Base-by-base conservation (phyloP, 1,139 yeast genomes). In the Saccharomyces uvarum region DNA sequence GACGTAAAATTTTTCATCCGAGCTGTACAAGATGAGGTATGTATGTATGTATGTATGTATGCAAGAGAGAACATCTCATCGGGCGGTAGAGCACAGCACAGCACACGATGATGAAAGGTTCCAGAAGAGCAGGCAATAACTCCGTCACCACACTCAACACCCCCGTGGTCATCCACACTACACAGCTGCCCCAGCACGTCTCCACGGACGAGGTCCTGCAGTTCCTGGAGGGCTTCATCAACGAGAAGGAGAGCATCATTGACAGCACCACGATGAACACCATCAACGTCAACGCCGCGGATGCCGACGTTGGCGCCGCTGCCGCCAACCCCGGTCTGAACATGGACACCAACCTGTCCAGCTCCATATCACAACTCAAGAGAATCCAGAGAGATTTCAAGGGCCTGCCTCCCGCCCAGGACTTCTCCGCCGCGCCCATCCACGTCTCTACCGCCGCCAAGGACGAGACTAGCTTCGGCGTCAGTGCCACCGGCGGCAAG, bases 361-460 rank as follows among this genome's bases (percentile, higher is more conserved):
- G 73, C 64, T 72, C 77, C 5, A 65, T 80, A 60, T 79, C 84
- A 56, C 93, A 85, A 73, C 75, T 86, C 62, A 77, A 75, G 63
- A 75, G 93, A 61, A 75, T 85, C 38, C 88, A 83, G 66, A 77
- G 91, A 70, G 87, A 83, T 63, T 78, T 86, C 62, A 75, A 87
- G 65, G 93, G 93, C 2, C 77, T 86, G 58, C 89, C 91, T 4
- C 90, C 90, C 21, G 67, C 64, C 19, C 57, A 69, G 54, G 68
- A 71, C 6, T 64, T 54, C 61, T 54, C 56, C 59, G 63, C 60
- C 60, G 61, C 51, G 65, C 65, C 53, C 66, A 63, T 33, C 62
- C 56, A 19, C 24, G 44, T 38, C 24, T 16, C 44, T n/a, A 38
- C 44, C n/a, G 24, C 24, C n/a, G 44, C 11, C 2, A 46, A 46